These are phyloP conservation scores for Carnegiea gigantea DNA, from an alignment of 179 eudicot genomes.

Conservation along the genomic window DNA sequence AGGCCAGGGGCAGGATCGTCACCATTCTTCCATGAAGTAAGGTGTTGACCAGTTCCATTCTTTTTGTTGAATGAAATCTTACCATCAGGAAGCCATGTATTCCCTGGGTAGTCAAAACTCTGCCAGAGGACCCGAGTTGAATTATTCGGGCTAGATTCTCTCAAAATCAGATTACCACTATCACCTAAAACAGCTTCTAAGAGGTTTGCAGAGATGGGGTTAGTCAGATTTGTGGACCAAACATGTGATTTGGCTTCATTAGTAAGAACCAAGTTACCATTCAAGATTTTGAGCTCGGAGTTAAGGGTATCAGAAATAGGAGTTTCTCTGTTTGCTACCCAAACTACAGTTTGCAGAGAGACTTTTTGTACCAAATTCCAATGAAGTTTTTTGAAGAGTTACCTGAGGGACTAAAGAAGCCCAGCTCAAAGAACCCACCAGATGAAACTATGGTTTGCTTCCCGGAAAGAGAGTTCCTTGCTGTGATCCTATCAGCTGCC, in stretches of 20 bases:
- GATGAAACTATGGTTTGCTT: slow-evolving; percentile 46
- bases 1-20: slow-evolving; percentile 67
- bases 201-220: slow-evolving; percentile 19
- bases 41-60: slow-evolving; percentile 22
- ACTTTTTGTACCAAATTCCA: slow-evolving; percentile 63
- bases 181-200: slow-evolving; percentile 43
- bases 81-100: slow-evolving; percentile 65
- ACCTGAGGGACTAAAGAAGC: slow-evolving; percentile 48
- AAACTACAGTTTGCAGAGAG: slow-evolving; percentile 41
- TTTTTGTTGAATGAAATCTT: slow-evolving; percentile 42
- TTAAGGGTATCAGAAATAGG: slow-evolving; percentile 37
- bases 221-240: slow-evolving; percentile 50
- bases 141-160: slow-evolving; percentile 20
- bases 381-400: slow-evolving; percentile 48
- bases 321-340: slow-evolving; percentile 65
- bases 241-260: slow-evolving; percentile 32
- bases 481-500: slow-evolving; percentile 28
- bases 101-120: slow-evolving; percentile 51
- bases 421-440: slow-evolving; percentile 42
- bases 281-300: slow-evolving; percentile 37
- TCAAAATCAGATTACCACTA: slow-evolving; percentile 53
- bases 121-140: slow-evolving; percentile 41
- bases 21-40: slow-evolving; percentile 60
- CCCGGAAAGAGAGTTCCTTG: slow-evolving; percentile 36
- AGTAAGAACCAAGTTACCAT: slow-evolving; percentile 56